These are phyloP conservation scores for Pseudonitzschia multiseries DNA, from an alignment of 108 stramenopile genomes.

Conservation along the genomic window DNA sequence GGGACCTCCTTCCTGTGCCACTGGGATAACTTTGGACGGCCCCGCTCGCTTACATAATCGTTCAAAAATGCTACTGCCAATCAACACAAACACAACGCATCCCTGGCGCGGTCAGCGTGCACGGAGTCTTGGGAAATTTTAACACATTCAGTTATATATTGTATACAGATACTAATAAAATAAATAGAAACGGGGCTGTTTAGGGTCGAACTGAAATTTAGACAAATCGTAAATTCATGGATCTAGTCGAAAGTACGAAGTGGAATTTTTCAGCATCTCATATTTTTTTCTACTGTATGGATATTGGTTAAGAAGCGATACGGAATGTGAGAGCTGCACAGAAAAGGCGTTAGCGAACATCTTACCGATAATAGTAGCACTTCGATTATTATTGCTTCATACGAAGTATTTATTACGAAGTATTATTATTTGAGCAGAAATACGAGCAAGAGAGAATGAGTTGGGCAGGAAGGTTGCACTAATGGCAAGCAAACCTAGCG, in stretches of 20 bases:
- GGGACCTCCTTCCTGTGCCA: neutral
- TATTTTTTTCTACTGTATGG: neutral
- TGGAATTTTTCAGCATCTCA: conserved; percentile 1
- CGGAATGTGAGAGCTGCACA: too few species aligned
- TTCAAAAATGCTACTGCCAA: neutral
- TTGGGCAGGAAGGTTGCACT: too few species aligned
- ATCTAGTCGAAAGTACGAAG: neutral
- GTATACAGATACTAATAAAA: neutral
- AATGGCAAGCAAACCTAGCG: too few species aligned
- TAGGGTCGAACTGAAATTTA: neutral
- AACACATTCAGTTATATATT: neutral
- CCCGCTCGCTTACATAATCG: neutral
- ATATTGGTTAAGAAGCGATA: neutral
- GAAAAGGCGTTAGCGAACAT: too few species aligned
- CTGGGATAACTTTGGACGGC: neutral
- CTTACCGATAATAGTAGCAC: too few species aligned
- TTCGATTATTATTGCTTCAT: too few species aligned
- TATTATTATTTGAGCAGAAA: too few species aligned
- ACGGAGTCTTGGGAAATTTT: neutral
- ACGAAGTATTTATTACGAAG: too few species aligned
- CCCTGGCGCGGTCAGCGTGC: neutral
- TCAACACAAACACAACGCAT: neutral
- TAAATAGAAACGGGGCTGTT: neutral
- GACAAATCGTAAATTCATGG: neutral
- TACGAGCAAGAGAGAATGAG: too few species aligned